Evolutionary conservation across 768 basidiomycete genomes (phyloP).

Genomic region (Tremella fuciformis): DNA sequence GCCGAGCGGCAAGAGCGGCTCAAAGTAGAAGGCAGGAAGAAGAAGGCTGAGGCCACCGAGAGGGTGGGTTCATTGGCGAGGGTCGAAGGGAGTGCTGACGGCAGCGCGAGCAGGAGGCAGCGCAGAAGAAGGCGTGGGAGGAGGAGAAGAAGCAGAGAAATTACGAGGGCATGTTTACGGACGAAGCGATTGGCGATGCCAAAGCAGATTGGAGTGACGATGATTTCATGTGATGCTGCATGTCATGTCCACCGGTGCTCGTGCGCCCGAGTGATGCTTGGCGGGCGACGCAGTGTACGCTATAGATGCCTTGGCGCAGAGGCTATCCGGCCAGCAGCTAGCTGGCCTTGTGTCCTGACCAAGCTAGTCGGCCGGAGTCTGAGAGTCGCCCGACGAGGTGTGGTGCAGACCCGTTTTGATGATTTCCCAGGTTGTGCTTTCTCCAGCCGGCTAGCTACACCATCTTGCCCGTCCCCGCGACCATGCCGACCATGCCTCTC

Average conservation of each 20-base stretch:
- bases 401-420: too few relatives aligned
- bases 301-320: too few relatives aligned
- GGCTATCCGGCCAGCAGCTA: too few relatives aligned
- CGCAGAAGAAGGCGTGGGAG: conserved; percentile 70
- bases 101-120: conserved; percentile 75
- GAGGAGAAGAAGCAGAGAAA: conserved; percentile 83
- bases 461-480: conserved; percentile 34
- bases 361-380: too few relatives aligned
- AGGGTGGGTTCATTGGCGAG: conserved; percentile 57
- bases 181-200: conserved; percentile 46
- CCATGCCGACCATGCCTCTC: conserved; percentile 32
- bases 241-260: neutral
- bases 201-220: conserved; percentile 56
- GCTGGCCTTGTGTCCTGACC: too few relatives aligned
- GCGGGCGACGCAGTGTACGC: too few relatives aligned
- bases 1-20: conserved; percentile 77
- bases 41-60: conserved; percentile 70
- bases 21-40: conserved; percentile 45
- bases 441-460: too few relatives aligned
- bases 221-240: conserved; percentile 48
- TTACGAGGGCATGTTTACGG: conserved; percentile 75
- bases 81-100: neutral
- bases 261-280: too few relatives aligned
- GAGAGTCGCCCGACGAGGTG: too few relatives aligned
- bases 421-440: too few relatives aligned